Evolutionary conservation across 2,329 filamentous ascomycete species (phyloP).

Genomic region (Fusarium subglutinans): DNA sequence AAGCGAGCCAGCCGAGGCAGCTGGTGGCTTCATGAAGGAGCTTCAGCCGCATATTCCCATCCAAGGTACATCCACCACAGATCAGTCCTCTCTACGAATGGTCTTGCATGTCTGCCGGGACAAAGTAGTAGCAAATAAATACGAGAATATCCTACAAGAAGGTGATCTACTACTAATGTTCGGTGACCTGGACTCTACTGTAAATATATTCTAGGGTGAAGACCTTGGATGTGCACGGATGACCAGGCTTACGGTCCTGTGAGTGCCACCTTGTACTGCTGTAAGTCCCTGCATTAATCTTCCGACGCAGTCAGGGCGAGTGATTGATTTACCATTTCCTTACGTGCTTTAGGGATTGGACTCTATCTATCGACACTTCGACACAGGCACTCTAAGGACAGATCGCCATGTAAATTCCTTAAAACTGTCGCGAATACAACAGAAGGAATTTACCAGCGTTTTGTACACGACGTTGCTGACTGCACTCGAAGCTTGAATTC

Average conservation of each 20-base stretch:
- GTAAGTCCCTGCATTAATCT: neutral
- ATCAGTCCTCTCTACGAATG: fast-evolving
- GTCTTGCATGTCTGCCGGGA: neutral
- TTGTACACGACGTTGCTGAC: too few species aligned
- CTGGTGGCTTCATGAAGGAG: too few species aligned
- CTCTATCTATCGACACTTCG: neutral
- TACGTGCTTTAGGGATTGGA: neutral
- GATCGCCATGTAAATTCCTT: neutral
- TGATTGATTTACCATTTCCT: neutral
- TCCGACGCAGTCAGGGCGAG: too few species aligned
- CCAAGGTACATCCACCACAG: neutral
- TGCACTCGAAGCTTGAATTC: too few species aligned
- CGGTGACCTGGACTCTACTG: neutral
- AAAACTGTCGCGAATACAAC: neutral
- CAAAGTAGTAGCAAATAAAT: fast-evolving
- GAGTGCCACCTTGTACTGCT: too few species aligned
- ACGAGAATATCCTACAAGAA: fast-evolving
- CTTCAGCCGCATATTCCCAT: neutral
- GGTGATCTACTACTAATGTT: neutral
- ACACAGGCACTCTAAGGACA: neutral
- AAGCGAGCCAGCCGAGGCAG: neutral
- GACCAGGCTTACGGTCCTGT: neutral
- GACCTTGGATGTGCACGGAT: neutral
- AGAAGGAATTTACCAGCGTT: too few species aligned
- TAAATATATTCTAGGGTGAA: neutral